Conservation (phyloP, 305 asterid species). For the Fraxinus sp. region DNA sequence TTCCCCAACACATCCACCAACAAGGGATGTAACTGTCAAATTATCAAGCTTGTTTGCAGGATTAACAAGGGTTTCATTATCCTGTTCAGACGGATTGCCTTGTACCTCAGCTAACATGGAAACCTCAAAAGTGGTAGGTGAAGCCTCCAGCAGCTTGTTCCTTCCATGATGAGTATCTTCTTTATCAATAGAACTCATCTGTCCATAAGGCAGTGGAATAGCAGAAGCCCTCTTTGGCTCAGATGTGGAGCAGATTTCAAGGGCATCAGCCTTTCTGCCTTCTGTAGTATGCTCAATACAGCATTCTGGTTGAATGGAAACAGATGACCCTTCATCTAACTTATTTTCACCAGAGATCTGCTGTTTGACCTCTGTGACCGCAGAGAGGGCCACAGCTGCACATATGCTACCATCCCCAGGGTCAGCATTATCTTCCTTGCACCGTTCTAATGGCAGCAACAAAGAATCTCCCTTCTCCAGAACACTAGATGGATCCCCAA, state of each 20-base stretch:
- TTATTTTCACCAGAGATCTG: slow-evolving; percentile 33
- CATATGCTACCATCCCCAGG: slow-evolving; percentile 34
- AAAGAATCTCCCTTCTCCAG: slow-evolving; percentile 31
- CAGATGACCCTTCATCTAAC: slow-evolving; percentile 33
- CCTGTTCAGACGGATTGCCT: slow-evolving; percentile 28
- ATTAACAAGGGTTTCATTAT: slow-evolving; percentile 26
- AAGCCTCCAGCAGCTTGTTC: slow-evolving; percentile 29
- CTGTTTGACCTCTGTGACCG: slow-evolving; percentile 34
- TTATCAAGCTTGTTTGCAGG: slow-evolving; percentile 32
- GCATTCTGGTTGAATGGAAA: slow-evolving; percentile 33
- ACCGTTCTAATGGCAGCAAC: slow-evolving; percentile 32
- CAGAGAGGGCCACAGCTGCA: slow-evolving; percentile 26
- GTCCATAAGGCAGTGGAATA: slow-evolving; percentile 33
- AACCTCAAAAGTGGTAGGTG: slow-evolving; percentile 32
- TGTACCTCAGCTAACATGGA: slow-evolving; percentile 26
- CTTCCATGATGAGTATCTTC: slow-evolving; percentile 34
- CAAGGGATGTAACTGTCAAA: slow-evolving; percentile 22
- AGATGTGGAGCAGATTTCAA: slow-evolving; percentile 21
- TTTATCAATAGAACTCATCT: slow-evolving; percentile 28
- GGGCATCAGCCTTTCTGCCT: slow-evolving; percentile 19
- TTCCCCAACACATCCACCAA: slow-evolving; percentile 34
- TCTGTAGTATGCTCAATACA: slow-evolving; percentile 19
- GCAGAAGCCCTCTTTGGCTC: slow-evolving; percentile 33
- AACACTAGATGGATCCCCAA: slow-evolving; percentile 31
- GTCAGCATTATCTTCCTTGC: slow-evolving; percentile 39